Base-by-base conservation (phyloP, 73 alveolate species). In the Blepharisma stoltei region DNA sequence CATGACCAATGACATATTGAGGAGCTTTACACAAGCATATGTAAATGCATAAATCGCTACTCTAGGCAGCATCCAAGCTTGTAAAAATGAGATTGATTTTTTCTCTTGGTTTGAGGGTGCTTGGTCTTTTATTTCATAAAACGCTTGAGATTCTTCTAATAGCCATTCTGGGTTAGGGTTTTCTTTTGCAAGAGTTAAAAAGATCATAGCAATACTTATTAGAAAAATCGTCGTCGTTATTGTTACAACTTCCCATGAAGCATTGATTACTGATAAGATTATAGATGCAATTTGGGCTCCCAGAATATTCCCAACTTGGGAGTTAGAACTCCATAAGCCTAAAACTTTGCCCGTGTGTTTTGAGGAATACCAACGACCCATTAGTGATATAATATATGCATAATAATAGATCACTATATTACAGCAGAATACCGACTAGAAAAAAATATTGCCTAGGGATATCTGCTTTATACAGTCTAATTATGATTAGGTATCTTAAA, bases 31-130 rank as follows among this genome's bases (percentile, higher is more conserved):
- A 45, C 83, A 82, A 41, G 54, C 76, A 21, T 81, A 54, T 44
- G 89, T 54, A 14, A 55, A 4, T n/a, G 93, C 78, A 76, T 54
- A 85, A 9, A 70, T 54, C 3, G 68, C 48, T n/a, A 85, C 93
- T 73, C 93, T 71, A 0, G 93, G 93, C 7, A 85, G 44, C 21
- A 54, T 53, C 88, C 93, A 85, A n/a, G 93, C 93, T 67, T 71
- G 18, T 71, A 55, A n/a, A 79, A 53, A 6, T 82, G 54, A 44
- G 4, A 46, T 69, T 21, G 25, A 37, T 44, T 80, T 23, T 60
- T 60, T 60, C 6, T 60, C 23, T 14, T 20, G 14, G 73, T 60
- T 32, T 32, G 41, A 32, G 3, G 41, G 41, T 32, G 5, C 41
- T 32, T 32, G 41, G 41, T 32, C 41, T 32, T 32, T 32, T 32